Evolutionary conservation across 140 eudicot species (phyloP), one percentile per base, ranked within the genome.

Genomic region (Erigeron philadelphicus): DNA sequence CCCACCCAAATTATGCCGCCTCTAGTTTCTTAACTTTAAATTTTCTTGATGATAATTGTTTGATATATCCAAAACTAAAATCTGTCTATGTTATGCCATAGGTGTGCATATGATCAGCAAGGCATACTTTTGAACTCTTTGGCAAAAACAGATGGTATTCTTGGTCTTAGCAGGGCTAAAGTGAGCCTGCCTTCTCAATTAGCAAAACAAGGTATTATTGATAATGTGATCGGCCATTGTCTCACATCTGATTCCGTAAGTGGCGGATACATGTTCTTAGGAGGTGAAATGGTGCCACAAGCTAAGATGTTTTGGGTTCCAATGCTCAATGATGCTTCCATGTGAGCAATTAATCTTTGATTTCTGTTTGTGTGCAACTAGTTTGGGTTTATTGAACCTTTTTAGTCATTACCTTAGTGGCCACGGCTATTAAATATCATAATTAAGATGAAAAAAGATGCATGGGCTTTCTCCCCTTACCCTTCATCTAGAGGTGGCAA

Each of bases 51-150:
- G 16, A 12, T 41, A 19, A 4, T 52, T 40, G 77, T 63, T 64
- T 50, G 42, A 74, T 56, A 65, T 12, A 67, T n/a, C 3, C 18
- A 59, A 12, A 38, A 47, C 16, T 50, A 47, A 16, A 42, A 63
- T 73, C 9, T 50, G 42, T 63, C 8, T 49, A 16, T 72, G 71
- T n/a, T 64, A 60, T 67, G 68, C 38, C 7, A 50, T 71, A 87
- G 95, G 78, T 87, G 95, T 64, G 95, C 87, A 19, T 87, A 87
- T 75, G 90, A 87, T 80, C 95, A 87, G 49, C 90, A 87, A 80
- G 95, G 94, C 49, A 63, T 76, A 75, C 83, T 87, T 75, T 68
- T 84, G 68, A 84, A 84, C 48, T 81, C 95, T 11, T 70, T 82
- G 70, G 49, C 78, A 48, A 82, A 78, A 74, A 86, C 90, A 21